phyloP scores from a whole-genome alignment of 768 basidiomycete genomes.

The Terana coerulea region DNA sequence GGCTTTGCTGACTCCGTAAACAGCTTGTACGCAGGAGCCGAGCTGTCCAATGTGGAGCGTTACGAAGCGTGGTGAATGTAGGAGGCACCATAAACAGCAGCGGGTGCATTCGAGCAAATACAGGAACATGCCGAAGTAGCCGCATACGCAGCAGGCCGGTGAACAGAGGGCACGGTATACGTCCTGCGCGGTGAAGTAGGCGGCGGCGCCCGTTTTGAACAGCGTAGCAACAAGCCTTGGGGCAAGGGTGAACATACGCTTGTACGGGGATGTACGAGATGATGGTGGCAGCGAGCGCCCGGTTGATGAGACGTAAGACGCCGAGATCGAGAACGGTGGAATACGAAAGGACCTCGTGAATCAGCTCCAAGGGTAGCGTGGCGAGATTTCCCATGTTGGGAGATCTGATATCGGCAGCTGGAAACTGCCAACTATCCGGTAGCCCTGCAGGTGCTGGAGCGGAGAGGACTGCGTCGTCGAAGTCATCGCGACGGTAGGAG shows the following conservation, averaged over 20 bases:
- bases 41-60: background rate
- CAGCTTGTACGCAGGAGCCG: background rate
- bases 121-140: background rate
- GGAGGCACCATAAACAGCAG: constrained; percentile 1
- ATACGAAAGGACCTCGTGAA: background rate
- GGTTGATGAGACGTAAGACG: background rate
- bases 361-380: background rate
- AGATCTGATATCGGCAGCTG: no score
- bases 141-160: background rate
- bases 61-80: background rate
- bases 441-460: background rate
- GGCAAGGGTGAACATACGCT: background rate
- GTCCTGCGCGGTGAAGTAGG: background rate
- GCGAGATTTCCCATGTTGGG: background rate
- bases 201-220: background rate
- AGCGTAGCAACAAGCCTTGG: background rate
- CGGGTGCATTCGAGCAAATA: constrained; percentile 3
- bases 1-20: background rate
- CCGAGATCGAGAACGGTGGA: background rate
- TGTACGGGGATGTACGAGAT: background rate
- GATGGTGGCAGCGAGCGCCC: background rate
- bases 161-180: background rate
- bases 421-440: background rate
- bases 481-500: background rate
- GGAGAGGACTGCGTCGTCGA: background rate